These are phyloP conservation scores for Omphalotus guepiniiformis DNA, from an alignment of 768 basidiomycete species.

Conservation along the genomic window DNA sequence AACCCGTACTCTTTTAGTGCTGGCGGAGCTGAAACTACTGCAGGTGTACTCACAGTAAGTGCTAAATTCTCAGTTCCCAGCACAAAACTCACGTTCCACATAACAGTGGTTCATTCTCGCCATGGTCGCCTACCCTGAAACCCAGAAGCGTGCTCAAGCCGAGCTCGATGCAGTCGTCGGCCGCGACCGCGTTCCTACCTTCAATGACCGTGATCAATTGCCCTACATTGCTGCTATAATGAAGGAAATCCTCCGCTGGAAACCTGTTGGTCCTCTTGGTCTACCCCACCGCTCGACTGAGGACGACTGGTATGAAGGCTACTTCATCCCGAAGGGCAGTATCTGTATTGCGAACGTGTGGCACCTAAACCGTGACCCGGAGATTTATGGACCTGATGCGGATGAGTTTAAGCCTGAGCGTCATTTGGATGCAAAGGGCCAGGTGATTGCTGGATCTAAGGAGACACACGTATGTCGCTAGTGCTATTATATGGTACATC, in stretches of 20 bases:
- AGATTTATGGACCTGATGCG: constrained; percentile 17
- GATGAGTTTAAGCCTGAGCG: constrained; percentile 15
- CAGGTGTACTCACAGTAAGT: constrained; percentile 11
- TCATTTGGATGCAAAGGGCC: constrained; percentile 14
- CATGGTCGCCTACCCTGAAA: constrained; percentile 16
- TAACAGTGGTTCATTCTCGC: constrained; percentile 21
- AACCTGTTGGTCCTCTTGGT: constrained; percentile 17
- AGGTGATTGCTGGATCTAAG: constrained; percentile 9
- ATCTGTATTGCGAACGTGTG: constrained; percentile 15
- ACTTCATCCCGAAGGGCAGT: constrained; percentile 22
- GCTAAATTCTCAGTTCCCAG: neutral
- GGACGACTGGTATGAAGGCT: constrained; percentile 25
- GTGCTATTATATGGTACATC: neutral
- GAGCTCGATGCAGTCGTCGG: constrained; percentile 22
- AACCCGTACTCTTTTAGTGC: neutral
- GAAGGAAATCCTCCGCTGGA: constrained; percentile 20
- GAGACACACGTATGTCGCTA: constrained; percentile 15
- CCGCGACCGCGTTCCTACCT: constrained; percentile 15
- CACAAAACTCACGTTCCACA: no score
- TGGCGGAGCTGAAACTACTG: constrained; percentile 16
- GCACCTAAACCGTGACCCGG: constrained; percentile 16
- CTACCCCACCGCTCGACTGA: constrained; percentile 19
- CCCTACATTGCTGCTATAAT: constrained; percentile 17
- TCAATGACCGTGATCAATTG: constrained; percentile 13
- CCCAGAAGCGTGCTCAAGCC: constrained; percentile 18